Base-by-base conservation (phyloP, 108 stramenopile genomes). In the Parietichytrium sp. region DNA sequence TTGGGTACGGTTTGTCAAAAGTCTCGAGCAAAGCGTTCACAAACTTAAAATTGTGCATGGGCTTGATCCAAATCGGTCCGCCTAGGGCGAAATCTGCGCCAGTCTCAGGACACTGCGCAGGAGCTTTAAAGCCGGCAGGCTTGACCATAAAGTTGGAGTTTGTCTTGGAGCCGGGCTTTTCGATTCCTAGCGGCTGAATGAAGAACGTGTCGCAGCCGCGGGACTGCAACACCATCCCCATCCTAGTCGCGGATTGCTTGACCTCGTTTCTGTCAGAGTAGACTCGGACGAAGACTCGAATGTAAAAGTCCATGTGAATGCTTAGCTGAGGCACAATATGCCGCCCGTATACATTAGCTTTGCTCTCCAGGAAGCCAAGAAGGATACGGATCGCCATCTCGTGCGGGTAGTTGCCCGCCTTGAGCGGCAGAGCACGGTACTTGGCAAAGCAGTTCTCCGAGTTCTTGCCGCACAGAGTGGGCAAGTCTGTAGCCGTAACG, bases 401-500 rank as follows among this genome's bases (percentile, higher is more conserved):
- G 81, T 98, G 97, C 54, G 96, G 79, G 78, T 95, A 97, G n/a
- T 87, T 87, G 3, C 89, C 90, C 23, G 89, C 84, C 54, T 87
- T 92, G 36, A 96, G 91, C 7, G 97, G 95, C 87, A 97, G 90
- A 31, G 88, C 80, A 6, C 90, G 93, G 83, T 98, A 98, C 47
- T 95, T 90, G 23, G 95, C 93, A 81, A 93, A 97, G 83, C 95
- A 96, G 0, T 93, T 92, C 81, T 97, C 95, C 3, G 96, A 93
- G 85, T 95, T 95, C 4, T 91, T 91, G 38, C 98, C 98, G 16
- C 93, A 92, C 54, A 98, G 84, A 26, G 95, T 96, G 3, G 94
- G 92, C 95, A 98, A 96, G 82, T 98, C 98, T 27, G 98, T 99
- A 84, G 95, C 96, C 0, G 98, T 99, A 47, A 98, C 86, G 83